Base-by-base conservation (phyloP, 768 basidiomycete genomes). In the Mycena alexandri region DNA sequence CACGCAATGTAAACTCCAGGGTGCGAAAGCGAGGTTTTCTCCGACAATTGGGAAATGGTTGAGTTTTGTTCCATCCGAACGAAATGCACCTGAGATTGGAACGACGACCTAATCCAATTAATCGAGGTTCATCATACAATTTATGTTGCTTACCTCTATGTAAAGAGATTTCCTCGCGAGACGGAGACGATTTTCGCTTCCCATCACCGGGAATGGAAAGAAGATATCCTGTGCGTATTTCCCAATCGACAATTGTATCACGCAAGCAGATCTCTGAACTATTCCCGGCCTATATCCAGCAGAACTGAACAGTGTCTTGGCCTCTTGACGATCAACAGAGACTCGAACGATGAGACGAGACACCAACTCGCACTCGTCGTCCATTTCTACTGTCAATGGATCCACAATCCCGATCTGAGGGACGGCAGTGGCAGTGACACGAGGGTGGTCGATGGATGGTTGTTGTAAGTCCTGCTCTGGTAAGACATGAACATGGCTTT, bases 1-100 rank as follows among this genome's bases (percentile, higher is more conserved):
- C 9, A 82, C 64, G 2, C 74, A 75, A 52, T 83, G 82, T 48
- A 83, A 63, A 56, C 72, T 79, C 80, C 77, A 78, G 2, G 68
- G 68, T 9, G 10, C 14, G 38, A 38, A 1, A 44, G 48, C 6
- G 75, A 73, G 14, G 66, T 29, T 10, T 55, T 62, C 1, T 71
- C 72, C 63, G n/a, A 67, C 54, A 1, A 75, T 65, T 7, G 76
- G 73, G 62, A 80, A 82, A 24, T 73, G 60, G 68, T 68, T 69
- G 61, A 62, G 8, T 16, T 68, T 63, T 55, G 62, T 57, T 2
- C 73, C 73, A 19, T 75, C 76, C 34, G 79, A 62, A 76, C 79
- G 25, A n/a, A 62, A 65, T n/a, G 63, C 19, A 33, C 51, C 43
- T 17, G 58, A 21, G 63, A 61, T 52, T 65, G 75, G 67, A 38